Conservation (phyloP, 2,329 filamentous ascomycete species). For the Shiraia bambusicola region DNA sequence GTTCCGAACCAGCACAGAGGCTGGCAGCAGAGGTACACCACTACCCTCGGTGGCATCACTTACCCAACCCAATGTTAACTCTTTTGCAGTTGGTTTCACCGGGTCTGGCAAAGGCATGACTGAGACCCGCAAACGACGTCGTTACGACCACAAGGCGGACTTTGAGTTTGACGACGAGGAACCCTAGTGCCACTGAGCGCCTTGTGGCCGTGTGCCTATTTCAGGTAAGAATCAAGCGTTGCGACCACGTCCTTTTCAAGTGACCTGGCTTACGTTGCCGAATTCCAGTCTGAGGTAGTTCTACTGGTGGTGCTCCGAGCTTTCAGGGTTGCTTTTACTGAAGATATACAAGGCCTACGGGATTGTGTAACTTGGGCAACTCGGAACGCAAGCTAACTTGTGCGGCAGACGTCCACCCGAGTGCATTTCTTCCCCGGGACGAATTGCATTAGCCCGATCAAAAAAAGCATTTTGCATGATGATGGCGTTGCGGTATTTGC, state of each 20-base stretch:
- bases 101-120: constrained; percentile 95
- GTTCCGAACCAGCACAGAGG: constrained; percentile 88
- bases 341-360: constrained; percentile 1
- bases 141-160: constrained; percentile 69
- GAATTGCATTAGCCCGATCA: not conserved
- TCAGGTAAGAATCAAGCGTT: constrained; percentile 5
- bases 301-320: constrained; percentile 1
- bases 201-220: not conserved
- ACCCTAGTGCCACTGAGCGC: constrained; percentile 6
- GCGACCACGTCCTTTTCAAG: not conserved
- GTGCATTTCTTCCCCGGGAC: not conserved
- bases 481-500: constrained; percentile 22
- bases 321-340: constrained; percentile 4
- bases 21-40: constrained; percentile 76
- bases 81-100: constrained; percentile 79
- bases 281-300: constrained; percentile 14
- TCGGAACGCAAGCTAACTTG: constrained; percentile 7
- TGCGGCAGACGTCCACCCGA: constrained; percentile 3
- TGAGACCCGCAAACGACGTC: constrained; percentile 79
- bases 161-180: constrained; percentile 29
- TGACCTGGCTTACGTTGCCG: constrained; percentile 25
- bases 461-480: constrained; percentile 4
- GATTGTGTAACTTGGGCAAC: constrained; percentile 1
- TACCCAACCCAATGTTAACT: constrained; percentile 20
- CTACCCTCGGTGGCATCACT: not conserved